Evolutionary conservation across 1,284 basidiomycete species (phyloP), one percentile per base, ranked within the genome.

Genomic region (Lignosus rhinocerotis): DNA sequence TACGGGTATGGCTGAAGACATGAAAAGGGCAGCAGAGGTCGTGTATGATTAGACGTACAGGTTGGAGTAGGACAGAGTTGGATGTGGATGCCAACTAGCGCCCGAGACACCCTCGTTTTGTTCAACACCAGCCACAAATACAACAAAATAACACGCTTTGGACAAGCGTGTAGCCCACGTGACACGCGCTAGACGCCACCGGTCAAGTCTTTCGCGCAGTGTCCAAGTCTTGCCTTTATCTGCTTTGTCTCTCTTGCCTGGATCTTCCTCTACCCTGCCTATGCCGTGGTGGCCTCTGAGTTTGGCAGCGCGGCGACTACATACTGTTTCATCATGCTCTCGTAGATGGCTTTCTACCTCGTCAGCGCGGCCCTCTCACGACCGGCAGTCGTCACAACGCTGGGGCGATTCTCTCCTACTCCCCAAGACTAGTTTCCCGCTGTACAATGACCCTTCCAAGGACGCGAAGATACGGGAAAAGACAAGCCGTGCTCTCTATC

Each of bases 381-480:
- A 38, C 46, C 38, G 17, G 32, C 56, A 58, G 21, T 41, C 46
- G 3, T 3, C 68, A 78, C 83, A n/a, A 31, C 50, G 55, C 56
- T 64, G 62, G 62, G 55, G 57, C 8, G 75, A 88, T 45, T 94
- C 94, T 1, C 77, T 99, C 6, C 80, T 86, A 4, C 82, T 99
- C 5, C 96, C 96, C 0, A 90, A 87, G 69, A 97, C 96, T 0
- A 65, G 77, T 0, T 94, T 99, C 69, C 86, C 92, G 0, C 79
- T 96, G 54, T 85, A 91, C 72, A 79, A 84, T 9, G 86, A 94
- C 68, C 84, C 88, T 2, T 77, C 80, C 9, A 84, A 86, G 57
- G 82, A 83, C 38, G 87, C 92, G 21, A 76, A 80, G 17, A 89
- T 89, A 66, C 80, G 84, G 53, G 72, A 75, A 38, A 81, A 86